These are phyloP conservation scores for Fusarium lyarnte DNA, from an alignment of 2,329 filamentous ascomycete species.

Conservation along the genomic window DNA sequence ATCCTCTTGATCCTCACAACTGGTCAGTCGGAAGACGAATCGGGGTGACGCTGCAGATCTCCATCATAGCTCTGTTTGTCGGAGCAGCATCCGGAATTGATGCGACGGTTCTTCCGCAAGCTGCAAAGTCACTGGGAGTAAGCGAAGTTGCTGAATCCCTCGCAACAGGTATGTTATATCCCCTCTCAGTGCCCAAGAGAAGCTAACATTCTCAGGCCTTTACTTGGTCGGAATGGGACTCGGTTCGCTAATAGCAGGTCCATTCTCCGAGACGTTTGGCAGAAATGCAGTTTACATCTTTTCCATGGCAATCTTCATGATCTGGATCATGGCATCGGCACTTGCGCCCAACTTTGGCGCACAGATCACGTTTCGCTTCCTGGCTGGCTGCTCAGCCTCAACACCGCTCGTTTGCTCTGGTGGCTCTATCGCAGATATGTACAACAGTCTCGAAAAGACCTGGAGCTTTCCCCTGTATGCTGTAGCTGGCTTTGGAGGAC, in stretches of 20 bases:
- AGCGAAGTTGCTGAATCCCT: slow-evolving; percentile 60
- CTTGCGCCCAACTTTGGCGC: slow-evolving; percentile 55
- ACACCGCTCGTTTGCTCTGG: slow-evolving; percentile 56
- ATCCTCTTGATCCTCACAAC: slow-evolving; percentile 56
- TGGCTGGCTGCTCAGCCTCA: slow-evolving; percentile 58
- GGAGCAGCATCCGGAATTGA: slow-evolving; percentile 63
- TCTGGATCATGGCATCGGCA: slow-evolving; percentile 57
- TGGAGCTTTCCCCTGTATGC: slow-evolving; percentile 58
- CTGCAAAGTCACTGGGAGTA: slow-evolving; percentile 56
- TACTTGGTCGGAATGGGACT: slow-evolving; percentile 51
- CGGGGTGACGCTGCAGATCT: slow-evolving; percentile 53
- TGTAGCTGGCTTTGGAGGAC: slow-evolving; percentile 54
- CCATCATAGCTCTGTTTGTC: slow-evolving; percentile 60
- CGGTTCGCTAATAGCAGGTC: slow-evolving; percentile 50
- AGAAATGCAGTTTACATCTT: slow-evolving; percentile 53
- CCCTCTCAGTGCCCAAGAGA: accelerated
- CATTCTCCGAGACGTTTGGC: slow-evolving; percentile 52
- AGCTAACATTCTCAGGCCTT: slow-evolving; percentile 21
- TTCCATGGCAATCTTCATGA: slow-evolving; percentile 53
- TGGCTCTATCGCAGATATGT: slow-evolving; percentile 55
- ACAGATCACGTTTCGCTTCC: slow-evolving; percentile 58
- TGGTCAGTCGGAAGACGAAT: slow-evolving; percentile 53
- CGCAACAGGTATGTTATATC: slow-evolving; percentile 50
- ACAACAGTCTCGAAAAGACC: slow-evolving; percentile 47
- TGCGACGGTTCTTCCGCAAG: slow-evolving; percentile 57